A percentile compares a stretch with the other conserved stretches of the same genome.
Conservation (phyloP, 495 filamentous ascomycete genomes). For the Pseudomonodictys pantanalensis region DNA sequence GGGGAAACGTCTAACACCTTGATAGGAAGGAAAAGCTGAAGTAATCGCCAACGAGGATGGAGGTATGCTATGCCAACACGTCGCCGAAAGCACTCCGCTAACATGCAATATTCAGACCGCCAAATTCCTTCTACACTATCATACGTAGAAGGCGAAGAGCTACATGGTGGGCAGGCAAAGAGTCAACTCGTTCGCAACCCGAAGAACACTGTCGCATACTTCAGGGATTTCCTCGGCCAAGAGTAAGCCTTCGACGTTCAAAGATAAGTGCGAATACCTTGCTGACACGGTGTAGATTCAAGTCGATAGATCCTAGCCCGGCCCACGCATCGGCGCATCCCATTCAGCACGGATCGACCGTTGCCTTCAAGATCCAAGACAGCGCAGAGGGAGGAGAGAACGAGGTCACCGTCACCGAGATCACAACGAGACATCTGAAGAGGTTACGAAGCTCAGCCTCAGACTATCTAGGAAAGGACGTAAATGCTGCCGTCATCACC, state of each 20-base stretch:
- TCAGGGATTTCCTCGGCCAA: conserved; percentile 92
- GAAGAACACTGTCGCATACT: conserved; percentile 89
- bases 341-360: conserved; percentile 64
- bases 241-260: conserved; percentile 52
- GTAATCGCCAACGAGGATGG: conserved; percentile 99
- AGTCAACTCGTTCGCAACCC: conserved; percentile 85
- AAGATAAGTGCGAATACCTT: background rate
- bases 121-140: conserved; percentile 94
- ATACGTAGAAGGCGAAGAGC: conserved; percentile 93
- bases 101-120: conserved; percentile 61
- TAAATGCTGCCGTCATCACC: conserved; percentile 89
- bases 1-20: conserved; percentile 1
- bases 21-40: conserved; percentile 83
- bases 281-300: conserved; percentile 56
- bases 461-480: conserved; percentile 86
- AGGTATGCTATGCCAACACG: conserved; percentile 54
- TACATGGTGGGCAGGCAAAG: conserved; percentile 94
- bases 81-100: background rate
- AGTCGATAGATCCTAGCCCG: conserved; percentile 92
- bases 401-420: conserved; percentile 74
- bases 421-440: conserved; percentile 81
- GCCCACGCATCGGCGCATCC: conserved; percentile 93
- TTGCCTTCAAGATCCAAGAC: conserved; percentile 82
- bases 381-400: conserved; percentile 65
- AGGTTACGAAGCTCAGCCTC: conserved; percentile 79